phyloP scores from a whole-genome alignment of 2,329 filamentous ascomycete genomes.

The Cryphonectria carpinicola region DNA sequence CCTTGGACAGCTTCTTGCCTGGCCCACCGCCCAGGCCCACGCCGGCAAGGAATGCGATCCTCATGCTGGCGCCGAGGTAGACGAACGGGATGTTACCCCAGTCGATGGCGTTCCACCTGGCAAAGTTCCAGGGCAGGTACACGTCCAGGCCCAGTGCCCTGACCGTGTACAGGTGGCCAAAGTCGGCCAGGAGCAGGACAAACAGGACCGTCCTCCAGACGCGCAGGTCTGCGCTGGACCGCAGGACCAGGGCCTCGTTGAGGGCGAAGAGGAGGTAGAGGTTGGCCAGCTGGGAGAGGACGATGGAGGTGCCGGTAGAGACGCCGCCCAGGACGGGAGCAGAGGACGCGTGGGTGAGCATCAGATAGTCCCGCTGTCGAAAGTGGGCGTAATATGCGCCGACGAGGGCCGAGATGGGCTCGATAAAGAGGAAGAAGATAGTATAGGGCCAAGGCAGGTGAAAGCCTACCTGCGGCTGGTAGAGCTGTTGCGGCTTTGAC shows the following conservation, averaged over 20 bases:
- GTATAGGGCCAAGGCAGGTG: conserved; percentile 65
- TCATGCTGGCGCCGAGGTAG: conserved; percentile 65
- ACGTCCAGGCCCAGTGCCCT: conserved; percentile 59
- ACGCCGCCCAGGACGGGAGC: conserved; percentile 48
- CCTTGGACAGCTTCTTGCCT: conserved; percentile 28
- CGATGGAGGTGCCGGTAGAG: conserved; percentile 66
- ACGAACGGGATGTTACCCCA: conserved; percentile 73
- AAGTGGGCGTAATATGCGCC: conserved; percentile 58
- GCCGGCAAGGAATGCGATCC: conserved; percentile 61
- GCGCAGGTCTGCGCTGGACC: conserved; percentile 66
- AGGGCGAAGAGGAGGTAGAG: conserved; percentile 77
- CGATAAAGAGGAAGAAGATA: conserved; percentile 75
- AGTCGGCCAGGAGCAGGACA: conserved; percentile 72
- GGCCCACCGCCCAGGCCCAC: conserved; percentile 50
- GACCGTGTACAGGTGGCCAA: conserved; percentile 75
- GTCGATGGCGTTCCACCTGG: conserved; percentile 68
- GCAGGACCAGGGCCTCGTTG: conserved; percentile 76
- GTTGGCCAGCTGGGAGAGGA: conserved; percentile 76
- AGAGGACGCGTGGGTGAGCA: conserved; percentile 62
- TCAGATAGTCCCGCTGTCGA: conserved; percentile 60
- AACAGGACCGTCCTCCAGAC: conserved; percentile 73
- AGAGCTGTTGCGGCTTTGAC: conserved; percentile 10
- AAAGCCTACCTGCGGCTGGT: conserved; percentile 38
- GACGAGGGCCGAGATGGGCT: conserved; percentile 59
- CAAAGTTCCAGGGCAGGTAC: conserved; percentile 60